Evolutionary conservation across 2,329 filamentous ascomycete species (phyloP), one percentile per base, ranked within the genome.

Genomic region (Fusarium nygamai): DNA sequence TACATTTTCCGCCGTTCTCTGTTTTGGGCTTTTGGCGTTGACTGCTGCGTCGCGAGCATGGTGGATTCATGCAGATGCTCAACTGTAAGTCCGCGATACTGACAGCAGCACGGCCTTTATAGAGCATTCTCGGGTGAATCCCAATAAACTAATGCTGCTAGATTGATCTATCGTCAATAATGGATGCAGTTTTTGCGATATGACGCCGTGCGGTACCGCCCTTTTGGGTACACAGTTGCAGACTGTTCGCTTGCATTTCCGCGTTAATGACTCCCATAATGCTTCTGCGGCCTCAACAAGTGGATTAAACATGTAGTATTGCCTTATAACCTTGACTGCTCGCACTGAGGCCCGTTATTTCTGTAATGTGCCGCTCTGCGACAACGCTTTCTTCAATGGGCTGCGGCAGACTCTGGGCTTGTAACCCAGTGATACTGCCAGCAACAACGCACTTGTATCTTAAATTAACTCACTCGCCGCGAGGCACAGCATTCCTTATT

Each of bases 301-400:
- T 8, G 3, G 1, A 8, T 6, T 0, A 1, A 16, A 14, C 6
- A 22, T 3, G 19, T 8, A 47, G 8, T 0, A 0, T 4, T 11
- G 4, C 5, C 13, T 9, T 47, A 3, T 0, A 29, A 8, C 31
- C 5, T 12, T 12, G 4, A 31, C 27, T 31, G 0, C 14, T 31
- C 3, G 27, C 12, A 16, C 6, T n/a, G 4, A 31, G 19, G 20
- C 14, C 5, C 16, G 22, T n/a, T 22, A 5, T 31, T 48, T 12
- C 10, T n/a, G 6, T 1, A 11, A 9, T 31, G 3, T 50, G 29
- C 29, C 10, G 20, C 29, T 50, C 16, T 6, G 29, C 5, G 47
- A 17, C 14, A n/a, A 31, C 8, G 46, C 3, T 9, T 31, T 48
- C 20, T n/a, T 48, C 9, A 12, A n/a, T 31, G 10, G 10, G 5